Percentiles rank a stretch among this genome's conserved stretches.
Conservation (phyloP, 2,329 filamentous ascomycete species). For the Byssothecium circinans region DNA sequence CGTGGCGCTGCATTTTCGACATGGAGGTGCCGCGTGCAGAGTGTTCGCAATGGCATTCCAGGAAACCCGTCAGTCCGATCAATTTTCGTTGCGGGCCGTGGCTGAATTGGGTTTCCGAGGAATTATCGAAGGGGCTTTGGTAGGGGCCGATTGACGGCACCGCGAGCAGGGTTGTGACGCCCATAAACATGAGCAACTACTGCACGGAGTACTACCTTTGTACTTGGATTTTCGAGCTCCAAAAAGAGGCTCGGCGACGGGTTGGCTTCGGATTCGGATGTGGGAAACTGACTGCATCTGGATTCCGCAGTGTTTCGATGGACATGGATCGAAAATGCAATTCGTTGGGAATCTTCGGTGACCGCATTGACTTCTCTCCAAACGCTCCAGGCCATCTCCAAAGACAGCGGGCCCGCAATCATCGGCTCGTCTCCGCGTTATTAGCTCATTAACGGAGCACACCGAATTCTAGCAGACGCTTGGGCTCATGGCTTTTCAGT, state of each 20-base stretch:
- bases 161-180: neutral
- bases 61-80: neutral
- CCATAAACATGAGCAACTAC: too few species aligned
- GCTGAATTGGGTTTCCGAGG: conserved; percentile 13
- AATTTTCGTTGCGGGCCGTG: conserved; percentile 10
- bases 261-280: too few species aligned
- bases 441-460: neutral
- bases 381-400: neutral
- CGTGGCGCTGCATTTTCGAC: too few species aligned
- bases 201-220: too few species aligned
- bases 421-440: neutral
- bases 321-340: too few species aligned
- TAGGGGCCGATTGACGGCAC: neutral
- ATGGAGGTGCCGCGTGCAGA: too few species aligned
- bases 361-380: neutral
- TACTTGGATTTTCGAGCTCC: too few species aligned
- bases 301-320: too few species aligned
- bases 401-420: neutral
- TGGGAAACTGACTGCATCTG: too few species aligned
- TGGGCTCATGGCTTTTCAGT: neutral
- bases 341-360: neutral
- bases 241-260: too few species aligned
- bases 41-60: too few species aligned
- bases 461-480: neutral
- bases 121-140: conserved; percentile 8